A percentile compares a stretch with the other conserved stretches of the same genome.
Evolutionary conservation across 2,329 filamentous ascomycete species (phyloP).

Genomic region (Fusarium oligoseptatum): DNA sequence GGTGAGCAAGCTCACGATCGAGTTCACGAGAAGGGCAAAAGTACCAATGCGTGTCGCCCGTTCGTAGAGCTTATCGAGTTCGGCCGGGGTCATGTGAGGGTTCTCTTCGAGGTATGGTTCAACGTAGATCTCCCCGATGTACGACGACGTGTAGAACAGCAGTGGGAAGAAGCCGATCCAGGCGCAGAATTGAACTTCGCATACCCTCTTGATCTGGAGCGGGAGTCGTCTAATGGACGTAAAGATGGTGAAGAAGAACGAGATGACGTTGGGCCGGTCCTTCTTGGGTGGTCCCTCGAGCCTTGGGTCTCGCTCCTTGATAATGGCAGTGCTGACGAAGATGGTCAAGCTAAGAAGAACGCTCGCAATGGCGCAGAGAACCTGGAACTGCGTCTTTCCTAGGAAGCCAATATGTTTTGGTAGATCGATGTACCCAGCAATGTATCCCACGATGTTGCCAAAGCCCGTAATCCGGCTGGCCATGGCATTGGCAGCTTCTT

Average conservation of each 20-base stretch:
- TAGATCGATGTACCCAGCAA: slow-evolving; percentile 87
- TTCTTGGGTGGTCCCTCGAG: slow-evolving; percentile 73
- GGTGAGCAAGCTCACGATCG: slow-evolving; percentile 83
- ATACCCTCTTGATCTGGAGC: slow-evolving; percentile 85
- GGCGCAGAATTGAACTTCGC: slow-evolving; percentile 84
- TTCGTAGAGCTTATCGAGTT: slow-evolving; percentile 86
- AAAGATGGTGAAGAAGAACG: slow-evolving; percentile 85
- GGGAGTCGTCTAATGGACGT: slow-evolving; percentile 83
- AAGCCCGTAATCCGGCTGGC: slow-evolving; percentile 87
- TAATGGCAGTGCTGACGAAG: slow-evolving; percentile 74
- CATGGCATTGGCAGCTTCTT: slow-evolving; percentile 95
- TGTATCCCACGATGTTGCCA: slow-evolving; percentile 91
- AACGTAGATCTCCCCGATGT: slow-evolving; percentile 92
- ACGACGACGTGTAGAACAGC: slow-evolving; percentile 94
- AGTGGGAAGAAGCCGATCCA: slow-evolving; percentile 98
- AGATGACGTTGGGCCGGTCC: slow-evolving; percentile 74
- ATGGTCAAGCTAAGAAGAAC: slow-evolving; percentile 79
- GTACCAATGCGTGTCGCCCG: slow-evolving; percentile 88
- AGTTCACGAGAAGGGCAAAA: slow-evolving; percentile 89
- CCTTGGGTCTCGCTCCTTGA: slow-evolving; percentile 85
- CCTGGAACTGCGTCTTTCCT: slow-evolving; percentile 91
- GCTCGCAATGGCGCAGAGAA: slow-evolving; percentile 87
- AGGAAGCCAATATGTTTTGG: slow-evolving; percentile 82
- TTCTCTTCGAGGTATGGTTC: slow-evolving; percentile 84
- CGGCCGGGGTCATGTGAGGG: slow-evolving; percentile 79